A percentile compares a stretch with the other conserved stretches of the same genome.
Evolutionary conservation across 2,329 filamentous ascomycete species (phyloP).

Genomic region (Furcasterigmium furcatum): DNA sequence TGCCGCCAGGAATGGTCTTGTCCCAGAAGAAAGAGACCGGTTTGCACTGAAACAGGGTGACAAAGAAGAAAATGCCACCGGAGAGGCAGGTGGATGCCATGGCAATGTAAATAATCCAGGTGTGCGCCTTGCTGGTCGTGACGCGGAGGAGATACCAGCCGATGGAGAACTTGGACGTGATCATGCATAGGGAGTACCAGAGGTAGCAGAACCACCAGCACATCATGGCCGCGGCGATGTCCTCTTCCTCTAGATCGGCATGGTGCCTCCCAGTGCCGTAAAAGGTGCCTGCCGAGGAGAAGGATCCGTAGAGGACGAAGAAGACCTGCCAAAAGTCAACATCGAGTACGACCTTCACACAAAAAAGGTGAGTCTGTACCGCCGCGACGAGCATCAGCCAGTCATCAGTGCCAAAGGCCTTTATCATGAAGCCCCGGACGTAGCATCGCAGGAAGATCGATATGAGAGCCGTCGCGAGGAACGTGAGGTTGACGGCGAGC

Average conservation of each 20-base stretch:
- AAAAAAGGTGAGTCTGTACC: slow-evolving; percentile 14
- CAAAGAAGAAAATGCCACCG: slow-evolving; percentile 24
- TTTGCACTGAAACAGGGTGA: slow-evolving; percentile 23
- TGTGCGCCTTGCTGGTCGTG: slow-evolving; percentile 12
- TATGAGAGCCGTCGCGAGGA: slow-evolving; percentile 21
- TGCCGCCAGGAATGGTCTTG: slow-evolving; percentile 5
- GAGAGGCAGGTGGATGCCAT: slow-evolving; percentile 21
- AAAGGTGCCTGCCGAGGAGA: slow-evolving; percentile 27
- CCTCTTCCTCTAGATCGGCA: slow-evolving; percentile 20
- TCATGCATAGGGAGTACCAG: slow-evolving; percentile 30
- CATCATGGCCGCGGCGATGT: slow-evolving; percentile 23
- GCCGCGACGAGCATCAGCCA: slow-evolving; percentile 32
- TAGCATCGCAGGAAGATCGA: slow-evolving; percentile 26
- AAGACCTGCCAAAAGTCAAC: slow-evolving; percentile 18
- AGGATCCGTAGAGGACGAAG: slow-evolving; percentile 32
- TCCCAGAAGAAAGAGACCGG: slow-evolving; percentile 24
- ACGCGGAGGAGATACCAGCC: slow-evolving; percentile 21
- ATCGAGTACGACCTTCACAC: too few relatives aligned
- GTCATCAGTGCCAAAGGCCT: slow-evolving; percentile 34
- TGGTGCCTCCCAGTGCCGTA: slow-evolving; percentile 37
- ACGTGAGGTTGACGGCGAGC: slow-evolving; percentile 24
- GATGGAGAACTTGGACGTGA: slow-evolving; percentile 23
- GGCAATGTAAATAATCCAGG: slow-evolving; percentile 22
- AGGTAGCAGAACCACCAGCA: slow-evolving; percentile 35
- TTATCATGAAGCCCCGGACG: slow-evolving; percentile 28